A percentile compares a stretch with the other conserved stretches of the same genome.
Evolutionary conservation across 106 monocot genomes (phyloP).

Genomic region (Dactylorhiza incarnata): DNA sequence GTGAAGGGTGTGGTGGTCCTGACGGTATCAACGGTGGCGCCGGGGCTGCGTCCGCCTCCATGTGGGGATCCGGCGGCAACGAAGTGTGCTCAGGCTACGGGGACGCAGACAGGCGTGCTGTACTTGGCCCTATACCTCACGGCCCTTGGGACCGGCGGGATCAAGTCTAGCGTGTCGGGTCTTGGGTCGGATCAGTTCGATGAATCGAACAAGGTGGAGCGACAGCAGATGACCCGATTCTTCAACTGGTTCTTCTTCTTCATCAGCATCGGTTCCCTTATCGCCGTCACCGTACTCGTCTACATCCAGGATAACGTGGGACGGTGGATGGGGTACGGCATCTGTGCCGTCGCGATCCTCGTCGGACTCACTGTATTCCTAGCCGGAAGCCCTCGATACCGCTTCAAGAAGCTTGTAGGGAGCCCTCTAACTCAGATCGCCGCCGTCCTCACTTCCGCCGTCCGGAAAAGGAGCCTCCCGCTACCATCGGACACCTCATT

Average conservation of each 20-base stretch:
- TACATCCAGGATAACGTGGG: constrained; percentile 59
- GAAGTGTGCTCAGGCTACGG: constrained; percentile 20
- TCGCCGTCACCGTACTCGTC: constrained; percentile 59
- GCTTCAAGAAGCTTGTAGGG: constrained; percentile 61
- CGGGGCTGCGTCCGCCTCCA: constrained; percentile 34
- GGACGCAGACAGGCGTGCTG: constrained; percentile 34
- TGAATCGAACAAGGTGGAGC: constrained; percentile 36
- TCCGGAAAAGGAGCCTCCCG: constrained; percentile 29
- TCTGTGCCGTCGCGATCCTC: constrained; percentile 41
- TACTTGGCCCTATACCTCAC: constrained; percentile 45
- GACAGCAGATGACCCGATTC: constrained; percentile 33
- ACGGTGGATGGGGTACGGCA: constrained; percentile 50
- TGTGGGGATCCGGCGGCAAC: constrained; percentile 6
- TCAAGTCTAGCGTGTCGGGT: constrained; percentile 46
- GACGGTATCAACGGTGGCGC: constrained; percentile 41
- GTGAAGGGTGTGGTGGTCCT: constrained; percentile 44
- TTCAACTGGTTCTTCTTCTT: constrained; percentile 51
- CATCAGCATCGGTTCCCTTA: constrained; percentile 44
- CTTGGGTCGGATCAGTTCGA: constrained; percentile 67
- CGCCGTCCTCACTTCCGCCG: constrained; percentile 31
- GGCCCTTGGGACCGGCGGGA: constrained; percentile 33
- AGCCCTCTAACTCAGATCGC: constrained; percentile 60
- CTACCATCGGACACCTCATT: constrained; percentile 30
- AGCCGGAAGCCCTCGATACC: constrained; percentile 32
- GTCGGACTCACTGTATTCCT: constrained; percentile 33